Evolutionary conservation across 1,284 basidiomycete species (phyloP), one percentile per base, ranked within the genome.

Genomic region (Apiotrichum laibachii): DNA sequence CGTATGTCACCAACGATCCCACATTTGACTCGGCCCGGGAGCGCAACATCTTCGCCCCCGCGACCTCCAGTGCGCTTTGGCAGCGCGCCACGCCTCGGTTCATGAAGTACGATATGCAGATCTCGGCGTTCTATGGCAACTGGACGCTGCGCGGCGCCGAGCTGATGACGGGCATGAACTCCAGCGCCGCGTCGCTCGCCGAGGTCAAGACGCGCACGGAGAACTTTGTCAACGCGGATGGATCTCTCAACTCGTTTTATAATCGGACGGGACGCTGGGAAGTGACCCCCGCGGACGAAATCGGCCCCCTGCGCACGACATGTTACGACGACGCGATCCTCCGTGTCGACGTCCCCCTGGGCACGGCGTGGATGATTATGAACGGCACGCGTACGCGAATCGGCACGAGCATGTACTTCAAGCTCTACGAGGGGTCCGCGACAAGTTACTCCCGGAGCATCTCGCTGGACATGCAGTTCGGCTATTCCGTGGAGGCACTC

Each of bases 111-210:
- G 21, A 15, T 5, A 50, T 50, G 48, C 9, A 11, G n/a, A 12
- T 50, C 5, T 34, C 35, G 34, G 48, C 48, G 19, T n/a, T 37
- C 48, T 5, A 35, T 18, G 48, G 48, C 33, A 50, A 39, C 34
- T 50, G 48, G 48, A 50, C 48, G 18, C 48, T 50, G 9, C 8
- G 37, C n/a, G 13, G 15, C n/a, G 48, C 26, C 4, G 34, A n/a
- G 10, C 12, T 50, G 34, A 39, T 39, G 35, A 50, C 48, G n/a
- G 48, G 48, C 48, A 37, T 50, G 48, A 50, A 50, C 48, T 19
- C 10, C n/a, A 19, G 18, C 22, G 35, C 35, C 16, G 35, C 48
- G 16, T 50, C 48, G 48, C 48, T 50, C 19, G 34, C 16, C 12
- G 48, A 50, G 10, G 48, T 50, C 6, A 33, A 33, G 12, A 50